These are phyloP conservation scores for Daldinia bambusicola DNA, from an alignment of 495 filamentous ascomycete genomes.

Conservation along the genomic window DNA sequence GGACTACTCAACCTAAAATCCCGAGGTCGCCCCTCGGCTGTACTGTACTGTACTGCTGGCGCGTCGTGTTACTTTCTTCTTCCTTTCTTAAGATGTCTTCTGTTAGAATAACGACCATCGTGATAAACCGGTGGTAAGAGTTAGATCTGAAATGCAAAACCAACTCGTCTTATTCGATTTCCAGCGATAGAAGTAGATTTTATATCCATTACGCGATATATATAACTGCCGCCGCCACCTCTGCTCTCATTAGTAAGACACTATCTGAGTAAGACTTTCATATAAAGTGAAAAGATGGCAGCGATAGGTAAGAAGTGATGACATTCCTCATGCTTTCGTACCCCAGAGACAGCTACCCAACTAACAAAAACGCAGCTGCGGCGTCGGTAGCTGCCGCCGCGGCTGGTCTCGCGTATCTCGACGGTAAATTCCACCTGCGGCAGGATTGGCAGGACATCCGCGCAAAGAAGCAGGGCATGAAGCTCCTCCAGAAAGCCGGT, in stretches of 20 bases:
- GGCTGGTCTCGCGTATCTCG: constrained; percentile 69
- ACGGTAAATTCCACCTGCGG: constrained; percentile 73
- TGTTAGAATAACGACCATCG: constrained; percentile 7
- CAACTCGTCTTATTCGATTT: constrained; percentile 13
- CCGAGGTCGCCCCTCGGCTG: constrained; percentile 44
- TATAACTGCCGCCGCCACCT: background rate
- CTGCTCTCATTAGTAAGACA: constrained; percentile 1
- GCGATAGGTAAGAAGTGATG: constrained; percentile 42
- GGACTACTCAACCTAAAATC: constrained; percentile 31
- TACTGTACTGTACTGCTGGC: constrained; percentile 27
- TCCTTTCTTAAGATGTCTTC: constrained; percentile 16
- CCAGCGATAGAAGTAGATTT: constrained; percentile 5
- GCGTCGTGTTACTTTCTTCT: constrained; percentile 12
- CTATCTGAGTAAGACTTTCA: background rate
- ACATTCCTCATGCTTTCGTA: background rate
- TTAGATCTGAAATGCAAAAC: constrained; percentile 31
- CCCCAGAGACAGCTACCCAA: constrained; percentile 5
- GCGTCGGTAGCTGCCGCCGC: constrained; percentile 65
- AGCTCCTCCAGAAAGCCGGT: constrained; percentile 50
- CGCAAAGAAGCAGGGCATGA: constrained; percentile 47
- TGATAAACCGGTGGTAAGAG: constrained; percentile 11
- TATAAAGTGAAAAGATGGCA: constrained; percentile 33
- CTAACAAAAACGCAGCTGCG: constrained; percentile 51
- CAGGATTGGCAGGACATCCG: constrained; percentile 65
- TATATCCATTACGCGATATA: constrained; percentile 3